Percentiles rank a stretch among this genome's conserved stretches.
phyloP scores from a whole-genome alignment of 768 basidiomycete genomes.

The Lanmaoa pseudosensibilis region DNA sequence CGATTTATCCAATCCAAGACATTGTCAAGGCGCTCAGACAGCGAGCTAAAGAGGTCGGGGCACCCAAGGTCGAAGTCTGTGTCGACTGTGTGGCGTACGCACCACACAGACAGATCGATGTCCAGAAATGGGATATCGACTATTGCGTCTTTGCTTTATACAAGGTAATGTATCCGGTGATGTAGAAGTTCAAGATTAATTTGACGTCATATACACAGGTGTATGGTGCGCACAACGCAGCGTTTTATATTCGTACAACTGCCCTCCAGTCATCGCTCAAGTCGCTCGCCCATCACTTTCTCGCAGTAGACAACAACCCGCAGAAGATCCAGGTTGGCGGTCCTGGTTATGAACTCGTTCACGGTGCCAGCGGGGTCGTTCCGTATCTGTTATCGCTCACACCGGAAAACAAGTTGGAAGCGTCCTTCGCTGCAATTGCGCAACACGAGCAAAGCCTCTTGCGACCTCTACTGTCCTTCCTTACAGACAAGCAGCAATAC shows the following conservation, averaged over 20 bases:
- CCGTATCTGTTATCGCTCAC: slow-evolving; percentile 65
- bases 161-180: slow-evolving; percentile 48
- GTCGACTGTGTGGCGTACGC: slow-evolving; percentile 82
- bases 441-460: slow-evolving; percentile 61
- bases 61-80: slow-evolving; percentile 60
- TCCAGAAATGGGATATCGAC: slow-evolving; percentile 76
- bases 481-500: slow-evolving; percentile 48
- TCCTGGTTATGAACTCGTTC: slow-evolving; percentile 71
- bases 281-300: slow-evolving; percentile 71
- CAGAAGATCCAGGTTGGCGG: slow-evolving; percentile 75
- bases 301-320: slow-evolving; percentile 43
- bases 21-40: slow-evolving; percentile 51
- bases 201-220: slow-evolving; percentile 43
- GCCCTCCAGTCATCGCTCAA: slow-evolving; percentile 52
- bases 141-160: slow-evolving; percentile 72
- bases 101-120: slow-evolving; percentile 70
- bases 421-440: slow-evolving; percentile 57
- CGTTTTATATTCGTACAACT: slow-evolving; percentile 55
- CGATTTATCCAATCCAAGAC: slow-evolving; percentile 59
- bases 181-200: neutral
- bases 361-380: slow-evolving; percentile 57
- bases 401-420: slow-evolving; percentile 44
- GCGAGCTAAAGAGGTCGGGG: slow-evolving; percentile 51
- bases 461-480: slow-evolving; percentile 52
- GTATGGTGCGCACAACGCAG: slow-evolving; percentile 73